Percentiles rank a stretch among this genome's conserved stretches.
phyloP scores from a whole-genome alignment of 257 asterid genomes.

The Gentiana dahurica region DNA sequence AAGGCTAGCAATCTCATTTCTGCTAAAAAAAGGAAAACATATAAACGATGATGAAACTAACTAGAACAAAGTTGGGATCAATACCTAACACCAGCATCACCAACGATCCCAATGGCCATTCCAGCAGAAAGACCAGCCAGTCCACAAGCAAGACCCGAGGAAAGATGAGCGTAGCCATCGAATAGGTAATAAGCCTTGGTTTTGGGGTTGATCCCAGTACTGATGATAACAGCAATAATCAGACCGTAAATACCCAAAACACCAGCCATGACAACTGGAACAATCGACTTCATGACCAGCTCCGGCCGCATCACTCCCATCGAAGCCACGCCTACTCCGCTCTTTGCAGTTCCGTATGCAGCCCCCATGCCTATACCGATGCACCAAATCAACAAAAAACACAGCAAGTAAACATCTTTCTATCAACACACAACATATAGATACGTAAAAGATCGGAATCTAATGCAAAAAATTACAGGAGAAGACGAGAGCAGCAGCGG shows the following conservation, averaged over 20 bases:
- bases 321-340: constrained; percentile 84
- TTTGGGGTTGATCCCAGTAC: constrained; percentile 79
- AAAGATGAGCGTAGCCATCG: constrained; percentile 84
- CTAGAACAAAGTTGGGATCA: background rate
- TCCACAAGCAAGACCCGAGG: constrained; percentile 75
- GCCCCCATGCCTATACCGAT: constrained; percentile 62
- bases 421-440: no score
- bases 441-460: background rate
- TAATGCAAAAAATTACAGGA: constrained; percentile 10
- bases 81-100: constrained; percentile 88
- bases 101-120: constrained; percentile 86
- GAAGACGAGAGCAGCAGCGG: constrained; percentile 29
- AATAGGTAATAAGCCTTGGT: constrained; percentile 68
- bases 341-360: constrained; percentile 79
- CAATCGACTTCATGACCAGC: constrained; percentile 79
- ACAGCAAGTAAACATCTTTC: no score
- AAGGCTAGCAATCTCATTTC: no score
- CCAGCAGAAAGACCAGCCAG: constrained; percentile 85
- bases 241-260: constrained; percentile 75
- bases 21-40: no score
- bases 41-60: no score
- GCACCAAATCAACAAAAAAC: no score
- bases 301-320: constrained; percentile 92
- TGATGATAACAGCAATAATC: constrained; percentile 78
- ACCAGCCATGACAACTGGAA: constrained; percentile 91